Base-by-base conservation (phyloP, 495 filamentous ascomycete genomes). In the Ramalina peruviana region DNA sequence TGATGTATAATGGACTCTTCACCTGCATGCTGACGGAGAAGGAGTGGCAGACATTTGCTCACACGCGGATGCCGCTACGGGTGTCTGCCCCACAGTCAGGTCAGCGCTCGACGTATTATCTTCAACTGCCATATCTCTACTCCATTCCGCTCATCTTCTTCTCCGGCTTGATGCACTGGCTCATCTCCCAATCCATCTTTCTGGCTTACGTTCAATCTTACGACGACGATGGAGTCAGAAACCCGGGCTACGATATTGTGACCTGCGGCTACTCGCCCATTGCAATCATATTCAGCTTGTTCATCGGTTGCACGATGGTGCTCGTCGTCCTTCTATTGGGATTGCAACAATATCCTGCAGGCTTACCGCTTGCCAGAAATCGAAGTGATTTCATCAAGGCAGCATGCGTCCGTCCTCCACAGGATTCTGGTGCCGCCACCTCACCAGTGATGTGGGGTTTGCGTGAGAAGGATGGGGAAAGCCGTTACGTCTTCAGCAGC, bases 361-460 rank as follows among this genome's bases (percentile, higher is more conserved):
- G 53, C 1, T 69, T 75, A 50, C 69, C 72, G 1, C 43, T 73
- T 1, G 67, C 65, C 0, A 64, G 60, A 3, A 63, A 59, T 41
- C 71, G 64, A 46, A 72, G 67, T 47, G 59, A 63, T 9, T 72
- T 64, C 1, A 69, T 78, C 26, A 71, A 68, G 49, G 73, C 73
- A 0, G 72, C 72, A 0, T 76, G 70, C 52, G 69, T 73, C 61
- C 54, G 58, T 26, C 54, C 55, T 48, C 25, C 42, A 37, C 20
- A 57, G 3, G 53, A 55, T 41, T 11, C 15, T 21, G 38, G 51
- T 25, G 42, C 40, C 21, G 52, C 55, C 3, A 36, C 52, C 15
- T 38, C 56, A 7, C 57, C 61, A 13, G 45, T 71, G 17, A 51
- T 61, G 52, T 70, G 66, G 67, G 68, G 68, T 21, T 60, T 60